phyloP scores from a whole-genome alignment of 2,329 filamentous ascomycete species.

The Paraconiothyrium sp. region DNA sequence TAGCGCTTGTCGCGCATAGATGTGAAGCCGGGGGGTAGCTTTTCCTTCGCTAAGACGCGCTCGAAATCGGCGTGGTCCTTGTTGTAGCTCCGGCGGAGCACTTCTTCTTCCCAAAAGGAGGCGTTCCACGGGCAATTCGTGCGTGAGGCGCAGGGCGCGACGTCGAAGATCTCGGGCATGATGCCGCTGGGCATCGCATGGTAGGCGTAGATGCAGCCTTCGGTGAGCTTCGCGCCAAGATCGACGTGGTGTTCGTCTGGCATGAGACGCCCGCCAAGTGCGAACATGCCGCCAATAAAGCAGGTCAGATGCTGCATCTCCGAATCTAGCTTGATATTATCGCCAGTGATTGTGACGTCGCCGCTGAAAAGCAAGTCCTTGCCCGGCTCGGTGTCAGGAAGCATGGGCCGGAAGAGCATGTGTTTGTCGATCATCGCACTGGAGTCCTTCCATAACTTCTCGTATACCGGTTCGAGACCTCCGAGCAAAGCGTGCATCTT shows the following conservation, averaged over 20 bases:
- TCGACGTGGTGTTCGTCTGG: constrained; percentile 61
- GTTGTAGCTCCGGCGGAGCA: constrained; percentile 34
- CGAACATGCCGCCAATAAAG: constrained; percentile 71
- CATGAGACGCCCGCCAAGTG: constrained; percentile 66
- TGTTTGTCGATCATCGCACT: constrained; percentile 56
- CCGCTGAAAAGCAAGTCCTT: constrained; percentile 44
- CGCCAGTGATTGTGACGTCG: constrained; percentile 41
- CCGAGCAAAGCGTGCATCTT: constrained; percentile 49
- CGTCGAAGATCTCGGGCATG: constrained; percentile 67
- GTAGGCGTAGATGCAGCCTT: constrained; percentile 71
- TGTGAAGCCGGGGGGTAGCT: constrained; percentile 53
- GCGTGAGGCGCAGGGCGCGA: constrained; percentile 58
- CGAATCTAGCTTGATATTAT: constrained; percentile 47
- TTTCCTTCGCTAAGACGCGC: constrained; percentile 27
- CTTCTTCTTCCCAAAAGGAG: constrained; percentile 57
- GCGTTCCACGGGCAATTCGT: constrained; percentile 63
- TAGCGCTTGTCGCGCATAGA: constrained; percentile 54
- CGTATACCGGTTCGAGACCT: constrained; percentile 57
- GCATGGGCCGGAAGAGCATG: constrained; percentile 59
- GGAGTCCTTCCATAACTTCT: constrained; percentile 65
- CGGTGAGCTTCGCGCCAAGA: constrained; percentile 66
- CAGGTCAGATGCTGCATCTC: constrained; percentile 68
- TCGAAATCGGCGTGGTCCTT: constrained; percentile 27
- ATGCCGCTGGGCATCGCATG: constrained; percentile 64
- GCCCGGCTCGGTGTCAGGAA: constrained; percentile 37